Evolutionary conservation across 345 rosid genomes (phyloP), one percentile per base, ranked within the genome.

Genomic region (Eucalyptus erythrocorys): DNA sequence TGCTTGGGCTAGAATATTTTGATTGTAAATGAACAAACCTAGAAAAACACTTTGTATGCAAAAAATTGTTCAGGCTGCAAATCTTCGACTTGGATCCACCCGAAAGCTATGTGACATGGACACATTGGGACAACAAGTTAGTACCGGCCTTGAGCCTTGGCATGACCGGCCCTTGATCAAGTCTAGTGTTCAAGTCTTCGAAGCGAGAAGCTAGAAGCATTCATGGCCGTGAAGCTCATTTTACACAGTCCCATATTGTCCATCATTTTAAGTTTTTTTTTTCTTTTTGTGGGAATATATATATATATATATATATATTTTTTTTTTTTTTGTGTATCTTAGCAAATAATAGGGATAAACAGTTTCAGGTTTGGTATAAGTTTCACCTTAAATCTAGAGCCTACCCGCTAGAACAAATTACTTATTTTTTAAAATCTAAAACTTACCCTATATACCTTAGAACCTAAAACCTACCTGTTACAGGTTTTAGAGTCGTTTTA

Each of bases 71-170:
- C 24, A 6, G 45, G 81, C 43, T 17, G 26, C 13, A 34, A 7
- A 64, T 64, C 34, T 71, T 19, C 45, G 14, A 37, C 45, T 68
- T 11, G 26, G 27, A 32, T 24, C 45, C 26, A 19, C 45, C 24
- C 7, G 1, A 71, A 71, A 19, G 26, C 81, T 71, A 71, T 8
- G 27, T 32, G 42, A 12, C 14, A 71, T 34, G 81, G 4, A 42
- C 43, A 17, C 24, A 42, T 37, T 2, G 13, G 43, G 43, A 34
- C 24, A 3, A 34, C 24, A 17, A 34, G 57, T 34, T 9, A 9
- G 13, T 19, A 5, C 5, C 4, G 1, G 2, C 13, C 4, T 71
- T 8, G 4, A 37, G 82, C 15, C 8, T 2, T 6, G 0, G 82
- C 82, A 32, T 6, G 81, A 22, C 4, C 4, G 0, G 8, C 8